A percentile compares a stretch with the other conserved stretches of the same genome.
These are phyloP conservation scores for Zasmidium citrigriseum DNA, from an alignment of 2,329 filamentous ascomycete species.

Conservation along the genomic window DNA sequence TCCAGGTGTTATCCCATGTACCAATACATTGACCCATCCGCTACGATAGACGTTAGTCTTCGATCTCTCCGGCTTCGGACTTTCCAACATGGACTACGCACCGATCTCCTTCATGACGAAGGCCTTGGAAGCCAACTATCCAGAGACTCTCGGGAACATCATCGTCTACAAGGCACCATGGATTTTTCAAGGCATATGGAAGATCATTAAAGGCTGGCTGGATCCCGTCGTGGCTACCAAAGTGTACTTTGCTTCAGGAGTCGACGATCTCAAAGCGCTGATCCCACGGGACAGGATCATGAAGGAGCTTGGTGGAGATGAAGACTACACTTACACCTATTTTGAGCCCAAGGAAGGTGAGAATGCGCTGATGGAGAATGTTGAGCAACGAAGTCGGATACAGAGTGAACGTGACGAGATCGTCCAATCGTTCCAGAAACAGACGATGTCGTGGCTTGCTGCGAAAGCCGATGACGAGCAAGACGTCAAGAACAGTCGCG, in stretches of 20 bases:
- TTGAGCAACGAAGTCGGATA: too few relatives aligned
- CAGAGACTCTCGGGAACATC: conserved; percentile 84
- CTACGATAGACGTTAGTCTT: conserved; percentile 83
- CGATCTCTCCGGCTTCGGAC: conserved; percentile 92
- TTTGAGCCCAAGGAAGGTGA: conserved; percentile 74
- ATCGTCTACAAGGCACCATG: conserved; percentile 95
- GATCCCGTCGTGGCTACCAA: conserved; percentile 95
- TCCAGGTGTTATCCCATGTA: too few relatives aligned
- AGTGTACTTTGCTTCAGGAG: conserved; percentile 85
- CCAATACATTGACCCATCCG: too few relatives aligned
- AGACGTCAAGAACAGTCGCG: conserved; percentile 36
- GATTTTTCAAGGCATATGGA: conserved; percentile 98
- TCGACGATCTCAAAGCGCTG: conserved; percentile 75
- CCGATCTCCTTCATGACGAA: conserved; percentile 99
- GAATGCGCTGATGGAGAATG: conserved; percentile 73
- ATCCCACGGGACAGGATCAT: conserved; percentile 71
- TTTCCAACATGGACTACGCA: conserved; percentile 97
- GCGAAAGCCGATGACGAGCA: too few relatives aligned
- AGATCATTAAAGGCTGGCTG: conserved; percentile 91
- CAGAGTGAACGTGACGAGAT: conserved; percentile 66
- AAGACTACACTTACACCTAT: conserved; percentile 83
- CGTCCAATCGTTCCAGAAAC: conserved; percentile 72
- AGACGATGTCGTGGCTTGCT: conserved; percentile 78
- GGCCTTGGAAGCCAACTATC: conserved; percentile 98
- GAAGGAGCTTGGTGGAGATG: conserved; percentile 81